Evolutionary conservation across 1,139 yeast genomes (phyloP), one percentile per base, ranked within the genome.

Genomic region (Hansenula lynferdii): DNA sequence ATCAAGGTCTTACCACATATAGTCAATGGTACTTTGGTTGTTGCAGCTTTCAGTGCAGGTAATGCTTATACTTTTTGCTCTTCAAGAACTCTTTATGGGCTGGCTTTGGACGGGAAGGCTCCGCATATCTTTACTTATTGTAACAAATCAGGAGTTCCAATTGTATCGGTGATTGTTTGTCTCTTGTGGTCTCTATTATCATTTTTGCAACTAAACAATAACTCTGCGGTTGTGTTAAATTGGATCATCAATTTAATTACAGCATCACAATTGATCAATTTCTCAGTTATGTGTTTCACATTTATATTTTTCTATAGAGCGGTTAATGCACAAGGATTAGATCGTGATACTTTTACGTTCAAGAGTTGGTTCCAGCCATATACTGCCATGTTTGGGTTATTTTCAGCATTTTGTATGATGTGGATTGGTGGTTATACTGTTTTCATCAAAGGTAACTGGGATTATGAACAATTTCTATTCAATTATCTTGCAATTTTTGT

Each of bases 241-340:
- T 85, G 90, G 82, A 72, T 86, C 58, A 80, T 85, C 39, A 80
- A 77, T 51, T 65, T 86, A 49, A 82, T 84, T 50, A 85, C 95
- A 2, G 85, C 90, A 1, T 81, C 90, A 3, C 92, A 85, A 60
- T 65, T 85, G 49, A 75, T 85, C 53, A 85, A 83, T 57, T 85
- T 80, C 53, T 72, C 75, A 32, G 69, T 77, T 47, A 77, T 86
- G 70, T 65, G 77, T 42, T 56, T 78, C 29, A 80, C 83, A 3
- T 86, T 82, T 61, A 44, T 69, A 45, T 78, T 72, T 61, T 86
- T 85, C 62, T 73, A 75, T 60, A 65, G 70, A 38, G 92, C 90
- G 3, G 69, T 76, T 49, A 57, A 66, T 31, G 77, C 70, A 1
- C 90, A 83, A 50, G 74, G 75, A 8, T 61, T 80, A 30, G 70